Evolutionary conservation across 2,329 filamentous ascomycete genomes (phyloP).

Genomic region (Colletotrichum spinosum): DNA sequence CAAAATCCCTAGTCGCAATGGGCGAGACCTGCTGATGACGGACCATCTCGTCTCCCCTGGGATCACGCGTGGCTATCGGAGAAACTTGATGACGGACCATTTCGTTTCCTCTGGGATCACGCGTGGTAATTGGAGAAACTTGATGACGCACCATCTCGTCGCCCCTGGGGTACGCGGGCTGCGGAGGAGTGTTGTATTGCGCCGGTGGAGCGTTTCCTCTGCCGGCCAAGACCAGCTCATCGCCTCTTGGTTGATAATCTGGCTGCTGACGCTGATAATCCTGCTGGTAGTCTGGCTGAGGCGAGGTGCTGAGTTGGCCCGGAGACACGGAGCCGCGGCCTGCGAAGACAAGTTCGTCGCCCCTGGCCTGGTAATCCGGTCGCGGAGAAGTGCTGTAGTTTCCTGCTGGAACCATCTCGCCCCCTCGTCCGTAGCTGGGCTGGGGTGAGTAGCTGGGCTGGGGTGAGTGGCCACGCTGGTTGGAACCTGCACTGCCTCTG

Average conservation of each 20-base stretch:
- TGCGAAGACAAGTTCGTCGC: slow-evolving; percentile 43
- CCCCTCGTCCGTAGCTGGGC: slow-evolving; percentile 19
- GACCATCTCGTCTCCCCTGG: slow-evolving; percentile 17
- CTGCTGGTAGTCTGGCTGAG: slow-evolving; percentile 35
- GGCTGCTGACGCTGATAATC: slow-evolving; percentile 36
- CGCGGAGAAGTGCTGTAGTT: slow-evolving; percentile 45
- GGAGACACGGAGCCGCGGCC: slow-evolving; percentile 47
- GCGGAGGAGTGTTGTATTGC: slow-evolving; percentile 44
- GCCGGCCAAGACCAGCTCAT: slow-evolving; percentile 45
- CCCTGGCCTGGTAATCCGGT: slow-evolving; percentile 30
- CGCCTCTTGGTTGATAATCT: slow-evolving; percentile 29
- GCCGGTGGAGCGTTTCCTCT: slow-evolving; percentile 47
- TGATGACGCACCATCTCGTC: slow-evolving; percentile 32
- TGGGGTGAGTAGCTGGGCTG: slow-evolving; percentile 25
- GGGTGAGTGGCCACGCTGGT: slow-evolving; percentile 26
- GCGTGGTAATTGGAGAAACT: slow-evolving; percentile 13
- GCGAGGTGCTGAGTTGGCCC: slow-evolving; percentile 44
- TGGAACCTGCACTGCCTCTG: slow-evolving; percentile 44
- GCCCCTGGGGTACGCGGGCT: slow-evolving; percentile 28
- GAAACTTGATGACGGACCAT: slow-evolving; percentile 23
- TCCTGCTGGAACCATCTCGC: slow-evolving; percentile 30
- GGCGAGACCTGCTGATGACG: slow-evolving; percentile 22
- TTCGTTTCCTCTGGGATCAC: slow-evolving; percentile 18
- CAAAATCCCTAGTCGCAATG: slow-evolving; percentile 43
- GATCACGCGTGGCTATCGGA: slow-evolving; percentile 14